A percentile compares a stretch with the other conserved stretches of the same genome.
Evolutionary conservation across 352 stramenopile species (phyloP).

Genomic region (Bremia lactucae): DNA sequence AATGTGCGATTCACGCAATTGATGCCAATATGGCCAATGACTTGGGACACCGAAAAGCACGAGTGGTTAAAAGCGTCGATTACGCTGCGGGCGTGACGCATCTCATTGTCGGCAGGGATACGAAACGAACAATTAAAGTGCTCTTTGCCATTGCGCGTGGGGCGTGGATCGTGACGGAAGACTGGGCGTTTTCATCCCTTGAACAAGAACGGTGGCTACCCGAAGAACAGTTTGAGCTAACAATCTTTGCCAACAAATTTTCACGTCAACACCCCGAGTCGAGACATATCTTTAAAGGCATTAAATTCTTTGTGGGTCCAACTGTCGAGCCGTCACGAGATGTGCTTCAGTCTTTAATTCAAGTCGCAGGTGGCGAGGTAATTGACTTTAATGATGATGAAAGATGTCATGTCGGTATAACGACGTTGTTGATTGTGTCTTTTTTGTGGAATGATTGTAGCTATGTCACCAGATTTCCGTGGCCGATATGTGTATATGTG

Average conservation of each 20-base stretch:
- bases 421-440: neutral
- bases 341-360: conserved; percentile 58
- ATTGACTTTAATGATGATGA: neutral
- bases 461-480: conserved; percentile 69
- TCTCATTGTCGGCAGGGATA: conserved; percentile 53
- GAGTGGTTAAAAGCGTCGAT: conserved; percentile 71
- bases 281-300: conserved; percentile 45
- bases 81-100: conserved; percentile 66
- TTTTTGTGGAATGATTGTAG: conserved; percentile 16
- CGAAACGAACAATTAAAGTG: conserved; percentile 77
- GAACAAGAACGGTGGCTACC: conserved; percentile 59
- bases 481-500: conserved; percentile 52
- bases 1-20: conserved; percentile 71
- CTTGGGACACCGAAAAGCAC: conserved; percentile 41
- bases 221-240: conserved; percentile 56
- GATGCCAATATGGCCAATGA: conserved; percentile 50
- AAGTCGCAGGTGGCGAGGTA: conserved; percentile 70
- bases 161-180: conserved; percentile 70
- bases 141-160: conserved; percentile 74
- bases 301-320: conserved; percentile 63
- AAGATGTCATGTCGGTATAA: neutral
- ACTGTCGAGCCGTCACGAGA: conserved; percentile 66
- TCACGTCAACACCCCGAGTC: conserved; percentile 31
- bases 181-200: conserved; percentile 72
- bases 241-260: conserved; percentile 38